These are phyloP conservation scores for Zostera marina DNA, from an alignment of 116 monocot species.

Conservation along the genomic window DNA sequence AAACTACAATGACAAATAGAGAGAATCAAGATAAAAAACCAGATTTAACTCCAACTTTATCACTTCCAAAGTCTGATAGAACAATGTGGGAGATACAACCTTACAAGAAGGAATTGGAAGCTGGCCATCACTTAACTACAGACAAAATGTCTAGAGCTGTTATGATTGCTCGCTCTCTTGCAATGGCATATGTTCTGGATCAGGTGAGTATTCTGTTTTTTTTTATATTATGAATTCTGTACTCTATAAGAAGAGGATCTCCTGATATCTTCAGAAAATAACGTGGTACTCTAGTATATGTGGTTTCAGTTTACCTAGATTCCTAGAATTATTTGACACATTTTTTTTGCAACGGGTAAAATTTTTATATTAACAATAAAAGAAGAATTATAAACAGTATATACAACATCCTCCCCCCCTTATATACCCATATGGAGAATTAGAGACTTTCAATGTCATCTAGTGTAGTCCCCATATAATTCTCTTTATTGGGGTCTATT, in stretches of 20 bases:
- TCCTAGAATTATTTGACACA: background rate
- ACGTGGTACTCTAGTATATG: background rate
- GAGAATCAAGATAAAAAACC: slow-evolving; percentile 8
- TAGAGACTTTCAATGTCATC: too few species aligned
- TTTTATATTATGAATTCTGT: background rate
- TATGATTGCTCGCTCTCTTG: slow-evolving; percentile 71
- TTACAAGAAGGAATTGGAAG: slow-evolving; percentile 26
- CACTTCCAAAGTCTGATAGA: slow-evolving; percentile 13
- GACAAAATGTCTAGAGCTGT: slow-evolving; percentile 49
- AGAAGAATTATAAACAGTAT: too few species aligned
- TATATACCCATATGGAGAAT: too few species aligned
- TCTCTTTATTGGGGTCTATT: too few species aligned
- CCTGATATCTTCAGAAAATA: background rate
- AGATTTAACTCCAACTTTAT: slow-evolving; percentile 4
- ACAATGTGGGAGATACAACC: slow-evolving; percentile 26
- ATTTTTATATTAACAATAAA: background rate
- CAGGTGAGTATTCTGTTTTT: slow-evolving; percentile 30
- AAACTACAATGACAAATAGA: slow-evolving; percentile 6
- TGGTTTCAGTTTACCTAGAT: background rate
- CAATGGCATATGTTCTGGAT: slow-evolving; percentile 96
- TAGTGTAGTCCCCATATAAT: too few species aligned
- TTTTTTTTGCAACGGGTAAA: background rate
- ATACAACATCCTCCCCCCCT: too few species aligned
- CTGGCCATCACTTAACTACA: slow-evolving; percentile 26
- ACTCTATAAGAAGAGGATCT: background rate